Base-by-base conservation (phyloP, 768 basidiomycete genomes). In the Suillus clintonianus region DNA sequence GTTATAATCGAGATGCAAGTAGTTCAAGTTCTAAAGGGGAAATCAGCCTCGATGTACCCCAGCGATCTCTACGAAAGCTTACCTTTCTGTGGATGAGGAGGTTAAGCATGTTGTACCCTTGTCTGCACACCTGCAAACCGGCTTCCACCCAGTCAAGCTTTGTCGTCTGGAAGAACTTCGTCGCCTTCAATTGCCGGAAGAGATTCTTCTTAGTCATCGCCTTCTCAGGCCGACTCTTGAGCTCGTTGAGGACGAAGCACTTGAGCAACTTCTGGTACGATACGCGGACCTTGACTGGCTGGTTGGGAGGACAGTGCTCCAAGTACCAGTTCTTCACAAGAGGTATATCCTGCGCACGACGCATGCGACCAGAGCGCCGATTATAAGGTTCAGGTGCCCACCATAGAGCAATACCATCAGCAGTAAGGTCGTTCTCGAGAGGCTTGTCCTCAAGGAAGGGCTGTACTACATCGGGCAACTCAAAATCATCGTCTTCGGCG, bases 101-200 rank as follows among this genome's bases (percentile, higher is more conserved):
- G 78, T 99, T 99, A 67, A 99, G 82, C 97, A 99, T 99, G 80
- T 99, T 99, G 81, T 97, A 99, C 45, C 97, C 97, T 75, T 99
- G 97, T 68, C 97, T 83, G 81, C 97, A 99, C 60, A 99, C 97
- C 77, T 99, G 97, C 65, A 99, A 79, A 68, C 97, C 97, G 3
- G 97, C 97, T 77, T 99, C 97, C 42, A 99, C 97, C 97, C 97
- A 99, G 77, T 99, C 97, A 68, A 99, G 79, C 68, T 86, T 94
- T 5, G 97, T 99, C 15, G 93, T 94, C 82, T 99, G 97, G 89
- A 99, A 99, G 80, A 99, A 99, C 78, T 99, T 99, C 63, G 97
- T 99, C n/a, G 93, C 90, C 79, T 98, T 99, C 62, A 95, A 82
- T 73, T 95, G 93, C 50, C 94, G 85, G 86, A 99, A 99, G 57